Percentiles rank a stretch among this genome's conserved stretches.
These are phyloP conservation scores for Tubosaeta sp. DNA, from an alignment of 768 basidiomycete species.

Conservation along the genomic window DNA sequence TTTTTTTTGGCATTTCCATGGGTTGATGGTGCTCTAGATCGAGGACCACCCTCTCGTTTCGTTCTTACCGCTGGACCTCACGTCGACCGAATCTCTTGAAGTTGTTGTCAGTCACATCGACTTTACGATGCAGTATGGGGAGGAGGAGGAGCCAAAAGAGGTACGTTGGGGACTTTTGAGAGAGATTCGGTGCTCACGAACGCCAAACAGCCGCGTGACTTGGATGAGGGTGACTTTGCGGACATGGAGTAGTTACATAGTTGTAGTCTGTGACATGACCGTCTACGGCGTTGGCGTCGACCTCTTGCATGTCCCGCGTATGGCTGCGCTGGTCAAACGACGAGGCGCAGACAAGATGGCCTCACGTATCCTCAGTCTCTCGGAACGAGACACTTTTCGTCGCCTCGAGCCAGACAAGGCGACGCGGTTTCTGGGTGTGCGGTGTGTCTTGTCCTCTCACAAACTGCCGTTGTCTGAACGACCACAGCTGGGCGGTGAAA, in stretches of 20 bases:
- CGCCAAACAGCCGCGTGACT: slow-evolving; percentile 69
- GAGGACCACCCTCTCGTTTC: slow-evolving; percentile 98
- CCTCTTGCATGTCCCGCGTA: slow-evolving; percentile 64
- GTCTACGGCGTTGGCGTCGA: slow-evolving; percentile 78
- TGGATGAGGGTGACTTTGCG: slow-evolving; percentile 90
- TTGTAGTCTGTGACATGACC: slow-evolving; percentile 36
- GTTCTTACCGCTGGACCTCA: slow-evolving; percentile 91
- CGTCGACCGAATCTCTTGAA: slow-evolving; percentile 84
- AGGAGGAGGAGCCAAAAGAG: slow-evolving; percentile 97
- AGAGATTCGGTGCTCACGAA: slow-evolving; percentile 5
- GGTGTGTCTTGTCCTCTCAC: slow-evolving; percentile 39
- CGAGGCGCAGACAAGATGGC: slow-evolving; percentile 47
- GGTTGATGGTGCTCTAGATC: slow-evolving; percentile 51
- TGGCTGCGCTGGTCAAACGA: slow-evolving; percentile 50
- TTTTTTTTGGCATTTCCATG: not conserved
- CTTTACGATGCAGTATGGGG: slow-evolving; percentile 98
- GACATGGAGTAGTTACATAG: slow-evolving; percentile 51
- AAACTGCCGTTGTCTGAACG: not conserved
- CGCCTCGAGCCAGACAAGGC: slow-evolving; percentile 1
- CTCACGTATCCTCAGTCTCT: slow-evolving; percentile 55
- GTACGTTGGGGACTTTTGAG: slow-evolving; percentile 35
- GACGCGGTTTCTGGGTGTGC: slow-evolving; percentile 62
- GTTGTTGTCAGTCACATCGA: slow-evolving; percentile 93
- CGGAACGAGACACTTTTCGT: slow-evolving; percentile 37
- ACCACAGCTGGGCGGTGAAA: slow-evolving; percentile 71